These are phyloP conservation scores for Silene coronaria DNA, from an alignment of 179 eudicot species.

Conservation along the genomic window DNA sequence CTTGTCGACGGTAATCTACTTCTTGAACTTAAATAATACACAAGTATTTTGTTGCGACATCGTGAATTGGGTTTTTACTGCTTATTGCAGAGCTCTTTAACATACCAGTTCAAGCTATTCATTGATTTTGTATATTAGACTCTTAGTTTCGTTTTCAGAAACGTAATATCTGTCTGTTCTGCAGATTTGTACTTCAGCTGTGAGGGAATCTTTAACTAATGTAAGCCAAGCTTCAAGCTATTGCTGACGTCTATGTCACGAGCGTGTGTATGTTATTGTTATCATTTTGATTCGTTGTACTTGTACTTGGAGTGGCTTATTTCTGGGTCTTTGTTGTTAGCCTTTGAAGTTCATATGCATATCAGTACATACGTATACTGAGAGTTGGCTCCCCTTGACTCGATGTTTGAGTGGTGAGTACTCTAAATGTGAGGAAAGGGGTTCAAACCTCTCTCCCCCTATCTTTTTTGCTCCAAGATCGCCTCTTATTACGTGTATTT, in stretches of 20 bases:
- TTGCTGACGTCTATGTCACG: conserved; percentile 11
- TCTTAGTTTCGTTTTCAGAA: neutral
- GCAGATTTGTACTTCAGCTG: conserved; percentile 84
- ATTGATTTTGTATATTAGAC: neutral
- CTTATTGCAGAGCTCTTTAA: too few species aligned
- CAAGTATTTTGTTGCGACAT: too few species aligned
- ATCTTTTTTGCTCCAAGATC: neutral
- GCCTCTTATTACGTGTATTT: neutral
- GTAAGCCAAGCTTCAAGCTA: conserved; percentile 44
- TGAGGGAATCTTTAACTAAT: conserved; percentile 71
- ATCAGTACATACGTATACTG: too few species aligned
- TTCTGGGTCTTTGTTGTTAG: too few species aligned
- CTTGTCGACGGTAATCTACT: conserved; percentile 52
- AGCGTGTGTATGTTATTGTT: neutral
- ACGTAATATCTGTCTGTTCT: conserved; percentile 11
- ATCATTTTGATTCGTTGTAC: conserved; percentile 23
- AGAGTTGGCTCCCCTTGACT: neutral
- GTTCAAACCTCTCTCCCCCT: too few species aligned
- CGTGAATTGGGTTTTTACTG: neutral
- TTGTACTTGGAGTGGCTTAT: too few species aligned
- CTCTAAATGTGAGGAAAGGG: too few species aligned
- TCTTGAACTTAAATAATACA: neutral
- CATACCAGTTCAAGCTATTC: neutral
- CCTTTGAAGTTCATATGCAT: too few species aligned
- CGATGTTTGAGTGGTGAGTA: neutral